phyloP scores from a whole-genome alignment of 129 eudicot species.

The Saposhnikovia divaricata region DNA sequence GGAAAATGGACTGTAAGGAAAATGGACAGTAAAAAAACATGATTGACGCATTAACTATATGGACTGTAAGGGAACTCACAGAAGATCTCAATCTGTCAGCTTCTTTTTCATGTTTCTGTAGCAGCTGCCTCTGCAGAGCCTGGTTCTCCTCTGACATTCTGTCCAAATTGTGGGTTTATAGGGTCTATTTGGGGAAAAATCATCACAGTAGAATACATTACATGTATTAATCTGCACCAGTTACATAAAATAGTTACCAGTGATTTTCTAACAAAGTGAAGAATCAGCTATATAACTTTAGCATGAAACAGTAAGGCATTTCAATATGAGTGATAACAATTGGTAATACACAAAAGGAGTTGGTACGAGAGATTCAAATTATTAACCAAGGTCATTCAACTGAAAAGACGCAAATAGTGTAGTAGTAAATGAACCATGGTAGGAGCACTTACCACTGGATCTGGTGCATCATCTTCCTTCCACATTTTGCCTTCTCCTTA shows the following conservation, averaged over 20 bases:
- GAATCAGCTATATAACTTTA: background rate
- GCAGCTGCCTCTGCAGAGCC: no score
- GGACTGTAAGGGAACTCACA: no score
- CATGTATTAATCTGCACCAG: constrained; percentile 76
- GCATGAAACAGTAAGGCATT: background rate
- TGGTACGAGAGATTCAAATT: background rate
- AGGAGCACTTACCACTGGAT: constrained; percentile 67
- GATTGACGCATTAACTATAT: no score
- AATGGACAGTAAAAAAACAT: no score
- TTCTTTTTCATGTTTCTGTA: no score
- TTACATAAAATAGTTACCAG: constrained; percentile 4
- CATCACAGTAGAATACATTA: constrained; percentile 92
- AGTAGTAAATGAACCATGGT: background rate
- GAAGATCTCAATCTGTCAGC: no score
- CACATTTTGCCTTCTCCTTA: no score
- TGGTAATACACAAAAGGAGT: background rate
- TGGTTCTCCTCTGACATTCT: no score
- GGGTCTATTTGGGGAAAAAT: constrained; percentile 68
- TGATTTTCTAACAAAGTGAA: background rate
- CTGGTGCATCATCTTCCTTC: constrained; percentile 90
- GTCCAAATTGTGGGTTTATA: constrained; percentile 93
- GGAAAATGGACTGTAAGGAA: no score
- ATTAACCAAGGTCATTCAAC: background rate
- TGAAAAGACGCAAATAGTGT: background rate
- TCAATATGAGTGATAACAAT: background rate